Conservation (phyloP, 225 moss, liverwort and hornwort species). For the Sphagnum tenellum region DNA sequence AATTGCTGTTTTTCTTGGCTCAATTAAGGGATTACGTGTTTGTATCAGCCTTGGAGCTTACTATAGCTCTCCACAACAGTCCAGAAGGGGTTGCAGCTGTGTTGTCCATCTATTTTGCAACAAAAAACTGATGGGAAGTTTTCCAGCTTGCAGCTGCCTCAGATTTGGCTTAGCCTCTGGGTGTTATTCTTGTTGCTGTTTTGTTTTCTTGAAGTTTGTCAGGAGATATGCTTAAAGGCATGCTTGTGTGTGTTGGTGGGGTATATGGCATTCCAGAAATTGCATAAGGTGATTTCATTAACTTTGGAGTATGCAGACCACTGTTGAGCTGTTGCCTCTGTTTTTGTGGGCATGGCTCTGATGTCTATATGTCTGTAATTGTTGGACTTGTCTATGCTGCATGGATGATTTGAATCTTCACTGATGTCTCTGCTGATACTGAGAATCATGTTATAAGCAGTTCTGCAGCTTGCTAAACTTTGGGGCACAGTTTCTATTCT, state of each 20-base stretch:
- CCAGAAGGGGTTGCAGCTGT: conserved; percentile 97
- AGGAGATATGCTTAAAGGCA: conserved; percentile 65
- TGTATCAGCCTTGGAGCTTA: conserved; percentile 74
- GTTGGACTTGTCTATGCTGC: conserved; percentile 44
- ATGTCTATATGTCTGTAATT: conserved; percentile 75
- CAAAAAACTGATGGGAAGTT: conserved; percentile 87
- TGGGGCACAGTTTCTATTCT: too few relatives aligned
- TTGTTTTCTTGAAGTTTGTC: conserved; percentile 87
- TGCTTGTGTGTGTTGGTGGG: conserved; percentile 86
- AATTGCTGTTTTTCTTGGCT: conserved; percentile 92
- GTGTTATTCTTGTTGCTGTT: conserved; percentile 75
- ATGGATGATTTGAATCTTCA: background rate
- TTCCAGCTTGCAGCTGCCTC: conserved; percentile 82
- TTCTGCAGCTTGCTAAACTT: too few relatives aligned
- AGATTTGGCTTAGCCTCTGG: conserved; percentile 84
- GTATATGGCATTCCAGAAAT: conserved; percentile 92
- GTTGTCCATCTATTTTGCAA: conserved; percentile 92
- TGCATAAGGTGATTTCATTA: conserved; percentile 93
- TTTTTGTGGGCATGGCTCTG: conserved; percentile 96
- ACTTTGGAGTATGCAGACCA: conserved; percentile 92
- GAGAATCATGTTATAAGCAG: too few relatives aligned
- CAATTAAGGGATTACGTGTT: conserved; percentile 91
- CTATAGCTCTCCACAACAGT: conserved; percentile 94
- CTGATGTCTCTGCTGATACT: too few relatives aligned
- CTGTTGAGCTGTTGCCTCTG: conserved; percentile 60